A percentile compares a stretch with the other conserved stretches of the same genome.
phyloP scores from a whole-genome alignment of 108 stramenopile species.

The Aurantiochytrium sp. region DNA sequence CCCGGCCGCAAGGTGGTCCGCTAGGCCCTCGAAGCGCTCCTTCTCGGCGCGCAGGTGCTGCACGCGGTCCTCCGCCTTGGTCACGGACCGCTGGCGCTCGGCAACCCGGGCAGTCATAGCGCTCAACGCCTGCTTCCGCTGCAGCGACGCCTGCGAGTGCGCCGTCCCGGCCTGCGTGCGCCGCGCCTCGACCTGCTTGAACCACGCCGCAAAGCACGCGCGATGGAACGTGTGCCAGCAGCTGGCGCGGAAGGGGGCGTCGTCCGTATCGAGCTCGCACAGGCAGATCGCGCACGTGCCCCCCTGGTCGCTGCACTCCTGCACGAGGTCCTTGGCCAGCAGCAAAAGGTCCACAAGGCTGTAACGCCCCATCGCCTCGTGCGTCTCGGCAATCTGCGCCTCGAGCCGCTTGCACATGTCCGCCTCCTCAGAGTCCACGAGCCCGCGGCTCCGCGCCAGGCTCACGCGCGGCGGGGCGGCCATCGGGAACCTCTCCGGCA shows the following conservation, averaged over 20 bases:
- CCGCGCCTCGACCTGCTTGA: background rate
- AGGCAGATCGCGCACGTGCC: slow-evolving; percentile 4
- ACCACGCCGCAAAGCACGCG: slow-evolving; percentile 26
- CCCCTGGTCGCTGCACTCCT: background rate
- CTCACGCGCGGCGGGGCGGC: background rate
- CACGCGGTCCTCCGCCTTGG: background rate
- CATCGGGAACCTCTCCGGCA: background rate
- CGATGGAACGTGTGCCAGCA: background rate
- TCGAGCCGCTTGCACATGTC: background rate
- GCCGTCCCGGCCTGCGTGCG: background rate
- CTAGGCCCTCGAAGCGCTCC: background rate
- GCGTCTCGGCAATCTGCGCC: background rate
- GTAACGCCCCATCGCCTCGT: background rate
- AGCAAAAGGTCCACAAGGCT: background rate
- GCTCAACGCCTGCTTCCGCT: background rate
- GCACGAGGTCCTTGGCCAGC: background rate
- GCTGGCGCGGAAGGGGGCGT: background rate
- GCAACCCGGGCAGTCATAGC: background rate
- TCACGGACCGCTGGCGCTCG: background rate
- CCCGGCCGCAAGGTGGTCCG: background rate
- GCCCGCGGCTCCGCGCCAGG: background rate
- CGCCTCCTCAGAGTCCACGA: background rate
- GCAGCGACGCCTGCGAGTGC: background rate
- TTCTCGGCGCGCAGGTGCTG: background rate
- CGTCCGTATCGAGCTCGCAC: background rate